Conservation (phyloP, 805 yeast genomes). For the Wickerhamomyces mucosus region DNA sequence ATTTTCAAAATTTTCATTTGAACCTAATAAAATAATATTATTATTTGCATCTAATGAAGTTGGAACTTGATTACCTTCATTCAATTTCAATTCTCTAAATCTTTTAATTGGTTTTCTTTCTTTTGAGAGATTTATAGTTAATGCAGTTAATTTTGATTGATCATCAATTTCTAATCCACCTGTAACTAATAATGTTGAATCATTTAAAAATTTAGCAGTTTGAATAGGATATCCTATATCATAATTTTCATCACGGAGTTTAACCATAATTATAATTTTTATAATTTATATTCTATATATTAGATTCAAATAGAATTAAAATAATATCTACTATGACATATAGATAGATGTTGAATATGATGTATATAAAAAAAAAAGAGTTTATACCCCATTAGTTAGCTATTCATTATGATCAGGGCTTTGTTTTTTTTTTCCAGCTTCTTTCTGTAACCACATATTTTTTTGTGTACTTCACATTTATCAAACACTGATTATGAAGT, state of each 20-base stretch:
- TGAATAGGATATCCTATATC: conserved; percentile 66
- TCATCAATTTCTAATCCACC: conserved; percentile 66
- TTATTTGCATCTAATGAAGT: conserved; percentile 59
- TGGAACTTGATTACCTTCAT: conserved; percentile 74
- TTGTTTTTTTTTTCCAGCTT: too few relatives aligned
- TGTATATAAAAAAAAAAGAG: too few relatives aligned
- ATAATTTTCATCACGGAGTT: conserved; percentile 10
- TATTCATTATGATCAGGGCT: too few relatives aligned
- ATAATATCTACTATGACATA: too few relatives aligned
- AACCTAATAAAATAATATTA: conserved; percentile 57
- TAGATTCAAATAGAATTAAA: too few relatives aligned
- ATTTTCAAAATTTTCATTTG: conserved; percentile 59
- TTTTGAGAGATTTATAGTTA: conserved; percentile 49
- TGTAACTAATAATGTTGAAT: conserved; percentile 56
- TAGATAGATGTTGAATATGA: too few relatives aligned
- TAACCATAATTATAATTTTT: conserved; percentile 14
- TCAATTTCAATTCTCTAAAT: conserved; percentile 56
- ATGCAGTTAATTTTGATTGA: conserved; percentile 63
- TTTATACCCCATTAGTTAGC: too few relatives aligned
- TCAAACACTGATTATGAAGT: too few relatives aligned
- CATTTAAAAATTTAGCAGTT: conserved; percentile 65
- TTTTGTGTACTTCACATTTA: too few relatives aligned
- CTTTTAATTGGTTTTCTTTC: conserved; percentile 43
- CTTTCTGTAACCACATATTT: too few relatives aligned
- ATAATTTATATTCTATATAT: too few relatives aligned